phyloP scores from a whole-genome alignment of 2,329 filamentous ascomycete species.

The Calycina herbarum region DNA sequence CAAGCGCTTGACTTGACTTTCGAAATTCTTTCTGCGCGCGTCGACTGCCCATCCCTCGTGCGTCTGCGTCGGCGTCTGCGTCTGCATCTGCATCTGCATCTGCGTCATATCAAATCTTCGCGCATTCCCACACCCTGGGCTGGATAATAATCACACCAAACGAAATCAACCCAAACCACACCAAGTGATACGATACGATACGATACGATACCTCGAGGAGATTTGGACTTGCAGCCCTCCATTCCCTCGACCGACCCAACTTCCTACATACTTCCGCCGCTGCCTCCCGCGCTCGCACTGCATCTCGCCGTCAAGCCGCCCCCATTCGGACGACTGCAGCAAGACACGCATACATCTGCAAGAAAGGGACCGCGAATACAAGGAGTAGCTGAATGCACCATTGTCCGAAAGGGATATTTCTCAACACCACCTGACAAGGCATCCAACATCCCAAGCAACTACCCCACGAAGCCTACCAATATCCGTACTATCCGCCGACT shows the following conservation, averaged over 20 bases:
- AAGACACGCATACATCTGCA: background rate
- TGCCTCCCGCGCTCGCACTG: background rate
- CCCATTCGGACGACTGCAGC: background rate
- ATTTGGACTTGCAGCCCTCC: background rate
- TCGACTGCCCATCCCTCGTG: background rate
- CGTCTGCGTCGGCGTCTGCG: background rate
- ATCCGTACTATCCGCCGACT: background rate
- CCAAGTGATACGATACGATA: background rate
- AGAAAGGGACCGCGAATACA: background rate
- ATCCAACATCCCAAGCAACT: slow-evolving; percentile 1
- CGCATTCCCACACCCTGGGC: slow-evolving; percentile 5
- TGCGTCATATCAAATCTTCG: slow-evolving; percentile 2
- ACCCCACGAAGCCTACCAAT: background rate
- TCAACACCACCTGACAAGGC: slow-evolving; percentile 5
- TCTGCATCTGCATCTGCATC: background rate
- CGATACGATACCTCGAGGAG: background rate
- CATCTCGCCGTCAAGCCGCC: background rate
- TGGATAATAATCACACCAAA: background rate
- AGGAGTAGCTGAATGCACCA: slow-evolving; percentile 3
- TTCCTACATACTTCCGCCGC: background rate
- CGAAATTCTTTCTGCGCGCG: background rate
- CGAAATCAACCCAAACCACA: background rate
- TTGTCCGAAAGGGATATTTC: background rate
- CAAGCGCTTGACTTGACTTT: background rate
- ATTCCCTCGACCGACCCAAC: background rate